Evolutionary conservation across 768 basidiomycete species (phyloP).

Genomic region (Boletus insuetus): DNA sequence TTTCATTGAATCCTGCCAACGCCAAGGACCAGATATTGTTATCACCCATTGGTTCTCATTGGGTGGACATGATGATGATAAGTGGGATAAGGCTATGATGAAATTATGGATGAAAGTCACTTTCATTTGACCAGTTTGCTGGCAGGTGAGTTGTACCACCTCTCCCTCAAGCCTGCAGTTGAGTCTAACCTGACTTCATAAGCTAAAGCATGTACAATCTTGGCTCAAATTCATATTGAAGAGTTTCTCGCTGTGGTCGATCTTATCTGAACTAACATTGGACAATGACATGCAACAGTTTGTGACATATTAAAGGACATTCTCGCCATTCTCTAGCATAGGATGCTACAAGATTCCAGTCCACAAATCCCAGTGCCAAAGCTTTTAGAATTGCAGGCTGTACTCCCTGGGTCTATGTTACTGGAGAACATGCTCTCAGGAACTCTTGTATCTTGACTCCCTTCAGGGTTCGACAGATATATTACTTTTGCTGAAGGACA

Average conservation of each 20-base stretch:
- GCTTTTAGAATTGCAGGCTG: slow-evolving; percentile 37
- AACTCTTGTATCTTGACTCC: slow-evolving; percentile 36
- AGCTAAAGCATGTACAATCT: slow-evolving; percentile 11
- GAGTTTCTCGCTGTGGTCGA: slow-evolving; percentile 48
- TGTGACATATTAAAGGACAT: slow-evolving; percentile 35
- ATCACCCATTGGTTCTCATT: slow-evolving; percentile 42
- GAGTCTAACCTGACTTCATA: too few relatives aligned
- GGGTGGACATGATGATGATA: slow-evolving; percentile 34
- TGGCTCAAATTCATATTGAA: slow-evolving; percentile 64
- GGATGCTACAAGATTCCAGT: slow-evolving; percentile 1
- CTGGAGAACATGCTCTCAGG: slow-evolving; percentile 50
- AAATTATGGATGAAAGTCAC: too few relatives aligned
- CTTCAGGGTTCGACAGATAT: slow-evolving; percentile 27
- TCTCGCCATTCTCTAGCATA: slow-evolving; percentile 32
- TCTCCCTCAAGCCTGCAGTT: neutral
- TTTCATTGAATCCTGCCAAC: slow-evolving; percentile 36
- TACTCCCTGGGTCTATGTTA: slow-evolving; percentile 34
- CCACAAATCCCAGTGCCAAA: slow-evolving; percentile 30
- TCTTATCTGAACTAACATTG: slow-evolving; percentile 22
- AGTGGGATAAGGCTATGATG: too few relatives aligned
- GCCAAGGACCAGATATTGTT: slow-evolving; percentile 39
- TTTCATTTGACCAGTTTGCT: slow-evolving; percentile 12
- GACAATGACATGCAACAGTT: neutral
- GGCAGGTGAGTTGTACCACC: too few relatives aligned
- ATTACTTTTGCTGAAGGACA: slow-evolving; percentile 6